Evolutionary conservation across 108 stramenopile genomes (phyloP).

Genomic region (Aureococcus anophagefferens): DNA sequence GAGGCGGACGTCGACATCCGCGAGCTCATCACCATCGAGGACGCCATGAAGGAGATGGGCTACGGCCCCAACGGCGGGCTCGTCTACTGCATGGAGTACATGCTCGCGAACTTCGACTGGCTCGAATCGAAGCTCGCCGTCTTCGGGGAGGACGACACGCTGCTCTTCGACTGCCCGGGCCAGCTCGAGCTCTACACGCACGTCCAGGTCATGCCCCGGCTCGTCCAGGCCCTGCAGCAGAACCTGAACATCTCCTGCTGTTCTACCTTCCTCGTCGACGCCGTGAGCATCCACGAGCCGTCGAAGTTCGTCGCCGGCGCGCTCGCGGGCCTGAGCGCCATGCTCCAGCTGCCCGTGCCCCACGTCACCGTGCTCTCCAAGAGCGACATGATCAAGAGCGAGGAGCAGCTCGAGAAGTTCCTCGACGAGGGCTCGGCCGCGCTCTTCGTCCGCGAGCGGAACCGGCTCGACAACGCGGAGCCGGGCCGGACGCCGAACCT

Average conservation of each 20-base stretch:
- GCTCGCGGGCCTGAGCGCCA: constrained; percentile 77
- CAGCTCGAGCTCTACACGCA: constrained; percentile 94
- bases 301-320: constrained; percentile 86
- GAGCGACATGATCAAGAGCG: constrained; percentile 71
- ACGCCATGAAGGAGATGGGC: constrained; percentile 93
- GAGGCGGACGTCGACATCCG: constrained; percentile 71
- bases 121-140: constrained; percentile 65
- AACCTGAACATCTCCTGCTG: constrained; percentile 75
- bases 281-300: constrained; percentile 29
- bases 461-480: constrained; percentile 24
- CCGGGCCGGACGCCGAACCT: background rate
- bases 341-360: constrained; percentile 88
- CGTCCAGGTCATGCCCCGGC: constrained; percentile 81
- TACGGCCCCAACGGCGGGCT: constrained; percentile 94
- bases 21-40: constrained; percentile 86
- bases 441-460: constrained; percentile 62
- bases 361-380: constrained; percentile 92
- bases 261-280: constrained; percentile 87
- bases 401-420: constrained; percentile 59
- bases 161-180: constrained; percentile 97
- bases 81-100: constrained; percentile 97
- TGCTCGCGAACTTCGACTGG: constrained; percentile 91
- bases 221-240: constrained; percentile 66
- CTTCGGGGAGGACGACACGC: constrained; percentile 89
- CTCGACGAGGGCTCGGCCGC: constrained; percentile 63